phyloP scores from a whole-genome alignment of 768 basidiomycete species.

The Leccinum uliginosum region DNA sequence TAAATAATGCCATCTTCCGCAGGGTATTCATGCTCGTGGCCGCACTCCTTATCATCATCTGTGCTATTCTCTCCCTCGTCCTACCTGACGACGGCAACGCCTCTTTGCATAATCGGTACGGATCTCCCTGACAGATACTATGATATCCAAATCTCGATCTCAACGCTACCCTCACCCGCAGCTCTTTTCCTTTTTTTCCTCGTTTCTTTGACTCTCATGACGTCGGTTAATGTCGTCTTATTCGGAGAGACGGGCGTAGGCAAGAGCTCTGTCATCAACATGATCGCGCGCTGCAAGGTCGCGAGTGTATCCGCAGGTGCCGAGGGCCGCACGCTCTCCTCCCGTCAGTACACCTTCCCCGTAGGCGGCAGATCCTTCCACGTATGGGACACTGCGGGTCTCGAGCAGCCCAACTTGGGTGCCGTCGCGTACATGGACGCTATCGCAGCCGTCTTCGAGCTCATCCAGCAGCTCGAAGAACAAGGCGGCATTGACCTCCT shows the following conservation, averaged over 20 bases:
- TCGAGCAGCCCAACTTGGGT: slow-evolving; percentile 25
- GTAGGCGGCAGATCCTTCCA: slow-evolving; percentile 13
- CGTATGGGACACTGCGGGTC: slow-evolving; percentile 32
- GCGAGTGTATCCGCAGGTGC: slow-evolving; percentile 22
- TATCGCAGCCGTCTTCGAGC: slow-evolving; percentile 24
- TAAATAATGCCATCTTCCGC: neutral
- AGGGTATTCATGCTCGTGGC: neutral
- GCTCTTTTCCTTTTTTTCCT: neutral
- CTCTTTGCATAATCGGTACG: neutral
- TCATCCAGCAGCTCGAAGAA: slow-evolving; percentile 31
- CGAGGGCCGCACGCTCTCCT: slow-evolving; percentile 33
- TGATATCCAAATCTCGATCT: neutral
- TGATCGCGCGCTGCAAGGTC: slow-evolving; percentile 22
- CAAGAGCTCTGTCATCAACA: slow-evolving; percentile 30
- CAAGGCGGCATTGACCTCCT: slow-evolving; percentile 37
- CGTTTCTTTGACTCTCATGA: slow-evolving; percentile 6
- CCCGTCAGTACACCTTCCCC: slow-evolving; percentile 19
- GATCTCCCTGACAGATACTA: neutral
- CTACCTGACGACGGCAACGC: neutral
- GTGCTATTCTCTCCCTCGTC: neutral
- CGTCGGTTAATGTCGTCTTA: slow-evolving; percentile 35
- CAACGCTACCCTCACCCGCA: neutral
- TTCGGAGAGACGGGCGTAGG: slow-evolving; percentile 39
- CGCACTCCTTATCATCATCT: neutral
- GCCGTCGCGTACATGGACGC: slow-evolving; percentile 22